A percentile compares a stretch with the other conserved stretches of the same genome.
phyloP scores from a whole-genome alignment of 2,329 filamentous ascomycete species.

The Aureobasidium sp. region DNA sequence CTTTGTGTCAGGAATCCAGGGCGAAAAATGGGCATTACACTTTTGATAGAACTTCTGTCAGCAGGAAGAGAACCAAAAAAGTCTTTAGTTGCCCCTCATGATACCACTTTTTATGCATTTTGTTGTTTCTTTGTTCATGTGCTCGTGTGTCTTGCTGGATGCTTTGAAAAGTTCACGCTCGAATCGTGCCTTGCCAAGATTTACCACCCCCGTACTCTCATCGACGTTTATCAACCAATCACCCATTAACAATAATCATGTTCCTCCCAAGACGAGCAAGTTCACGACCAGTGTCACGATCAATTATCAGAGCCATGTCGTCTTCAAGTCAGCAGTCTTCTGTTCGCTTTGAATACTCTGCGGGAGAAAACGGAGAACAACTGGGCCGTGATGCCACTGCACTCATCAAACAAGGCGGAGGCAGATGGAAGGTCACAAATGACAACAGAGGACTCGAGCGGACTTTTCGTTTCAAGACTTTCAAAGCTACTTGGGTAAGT shows the following conservation, averaged over 20 bases:
- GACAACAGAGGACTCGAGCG: slow-evolving; percentile 27
- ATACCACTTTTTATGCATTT: slow-evolving; percentile 12
- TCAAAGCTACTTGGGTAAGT: slow-evolving; percentile 31
- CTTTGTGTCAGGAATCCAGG: slow-evolving; percentile 4
- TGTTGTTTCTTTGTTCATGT: not conserved
- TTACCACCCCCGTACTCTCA: not conserved
- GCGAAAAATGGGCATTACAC: not conserved
- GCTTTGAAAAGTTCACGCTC: not conserved
- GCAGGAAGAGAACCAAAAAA: slow-evolving; percentile 11
- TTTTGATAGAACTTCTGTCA: slow-evolving; percentile 11
- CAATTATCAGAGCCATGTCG: not conserved
- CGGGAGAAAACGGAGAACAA: slow-evolving; percentile 17
- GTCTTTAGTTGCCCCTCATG: slow-evolving; percentile 14
- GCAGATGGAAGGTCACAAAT: slow-evolving; percentile 26
- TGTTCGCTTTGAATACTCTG: not conserved
- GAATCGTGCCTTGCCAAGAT: not conserved
- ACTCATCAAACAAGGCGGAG: not conserved
- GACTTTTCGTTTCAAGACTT: slow-evolving; percentile 31
- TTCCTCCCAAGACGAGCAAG: not conserved
- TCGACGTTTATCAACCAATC: not conserved
- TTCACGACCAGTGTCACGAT: not conserved
- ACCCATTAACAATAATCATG: not conserved
- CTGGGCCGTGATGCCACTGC: slow-evolving; percentile 19
- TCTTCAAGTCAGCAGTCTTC: not conserved
- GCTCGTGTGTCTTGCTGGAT: not conserved